Evolutionary conservation across 2,329 filamentous ascomycete genomes (phyloP), one percentile per base, ranked within the genome.

Genomic region (Reticulascus tulasneorum): DNA sequence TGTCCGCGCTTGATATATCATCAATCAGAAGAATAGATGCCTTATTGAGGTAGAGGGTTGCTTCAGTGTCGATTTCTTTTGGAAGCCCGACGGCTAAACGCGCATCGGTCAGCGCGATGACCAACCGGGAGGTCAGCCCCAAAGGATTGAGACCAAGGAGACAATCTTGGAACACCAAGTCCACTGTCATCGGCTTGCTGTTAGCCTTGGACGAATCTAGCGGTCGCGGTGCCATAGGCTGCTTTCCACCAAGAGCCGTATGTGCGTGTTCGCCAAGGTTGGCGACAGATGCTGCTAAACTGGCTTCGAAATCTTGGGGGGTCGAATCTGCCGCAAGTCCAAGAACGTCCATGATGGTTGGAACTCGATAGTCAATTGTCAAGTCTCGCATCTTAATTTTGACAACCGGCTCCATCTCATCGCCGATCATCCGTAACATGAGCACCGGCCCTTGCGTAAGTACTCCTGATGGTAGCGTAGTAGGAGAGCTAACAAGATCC

Each of bases 321-420:
- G 79, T 83, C 5, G 77, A 71, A 46, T 84, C 76, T 12, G 82
- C 77, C 11, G 73, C 71, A 3, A 94, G 69, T 0, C 79, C 83
- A 7, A 94, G 72, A 6, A 94, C 60, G 34, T 88, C 86, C 69
- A 94, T 83, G 1, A 96, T 60, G 0, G 86, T 87, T 1, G 86
- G 77, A 5, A 97, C 85, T 12, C 84, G 83, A 57, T 98, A 98
- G 55, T 98, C 94, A n/a, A 88, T 60, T 40, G 80, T 83, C 5
- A 94, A 49, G 43, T 94, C 89, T 59, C 85, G 86, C 26, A 97
- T 64, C 55, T 94, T 94, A 39, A 96, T 59, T 56, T 94, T 95
- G 47, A 96, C 69, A 7, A 87, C 81, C 0, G 94, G 91, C 46
- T 97, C 91, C 63, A 94, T 86, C 55, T 97, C 91, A 55, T 97